These are phyloP conservation scores for Solanum bukasovii DNA, from an alignment of 257 asterid genomes.

Conservation along the genomic window DNA sequence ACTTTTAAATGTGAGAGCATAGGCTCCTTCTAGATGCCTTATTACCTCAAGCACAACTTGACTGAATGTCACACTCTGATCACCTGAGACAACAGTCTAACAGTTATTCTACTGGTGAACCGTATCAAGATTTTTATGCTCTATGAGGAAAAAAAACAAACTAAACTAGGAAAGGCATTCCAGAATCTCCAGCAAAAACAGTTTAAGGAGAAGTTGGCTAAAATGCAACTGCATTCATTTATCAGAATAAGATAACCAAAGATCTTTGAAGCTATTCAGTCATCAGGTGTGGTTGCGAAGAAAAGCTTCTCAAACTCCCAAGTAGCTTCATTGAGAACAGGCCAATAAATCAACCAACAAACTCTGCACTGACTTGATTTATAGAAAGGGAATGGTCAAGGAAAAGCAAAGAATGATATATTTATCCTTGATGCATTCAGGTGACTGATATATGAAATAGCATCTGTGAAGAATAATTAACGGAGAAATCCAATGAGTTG, in stretches of 20 bases:
- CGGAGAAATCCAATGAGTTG: not conserved
- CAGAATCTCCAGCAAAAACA: not conserved
- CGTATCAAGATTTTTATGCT: not conserved
- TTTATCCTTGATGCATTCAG: not conserved
- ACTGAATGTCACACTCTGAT: conserved; percentile 68
- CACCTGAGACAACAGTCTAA: conserved; percentile 39
- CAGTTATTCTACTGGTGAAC: not conserved
- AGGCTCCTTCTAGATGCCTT: conserved; percentile 98
- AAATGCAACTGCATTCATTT: not conserved
- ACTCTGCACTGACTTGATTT: not conserved
- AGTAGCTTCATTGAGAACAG: not conserved
- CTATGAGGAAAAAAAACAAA: not conserved
- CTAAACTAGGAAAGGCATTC: not conserved
- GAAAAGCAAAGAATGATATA: not conserved
- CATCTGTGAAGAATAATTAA: not conserved
- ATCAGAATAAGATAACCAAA: not conserved
- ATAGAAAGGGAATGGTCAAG: not conserved
- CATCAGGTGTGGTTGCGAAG: not conserved
- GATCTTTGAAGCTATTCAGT: not conserved
- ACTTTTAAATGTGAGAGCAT: conserved; percentile 95
- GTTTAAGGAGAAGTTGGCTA: not conserved
- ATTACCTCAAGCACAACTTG: conserved; percentile 97
- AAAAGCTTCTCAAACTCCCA: not conserved
- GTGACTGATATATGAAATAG: not conserved
- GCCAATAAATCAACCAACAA: not conserved